phyloP scores from a whole-genome alignment of 345 rosid species.

The Physaria fendleri region DNA sequence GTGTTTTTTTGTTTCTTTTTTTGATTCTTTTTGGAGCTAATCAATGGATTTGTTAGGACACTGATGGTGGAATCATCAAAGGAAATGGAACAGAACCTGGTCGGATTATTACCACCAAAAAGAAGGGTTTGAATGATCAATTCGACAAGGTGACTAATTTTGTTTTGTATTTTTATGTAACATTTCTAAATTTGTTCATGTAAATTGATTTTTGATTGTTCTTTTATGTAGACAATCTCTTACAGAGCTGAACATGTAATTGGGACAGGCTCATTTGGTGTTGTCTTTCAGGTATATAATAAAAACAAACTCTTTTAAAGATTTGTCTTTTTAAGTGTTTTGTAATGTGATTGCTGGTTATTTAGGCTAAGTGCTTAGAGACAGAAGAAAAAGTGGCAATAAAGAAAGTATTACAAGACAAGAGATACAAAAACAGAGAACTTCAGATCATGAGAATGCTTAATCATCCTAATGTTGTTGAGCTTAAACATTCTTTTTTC shows the following conservation, averaged over 20 bases:
- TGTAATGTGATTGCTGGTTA: neutral
- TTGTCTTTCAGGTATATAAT: slow-evolving; percentile 69
- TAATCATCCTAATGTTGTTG: slow-evolving; percentile 86
- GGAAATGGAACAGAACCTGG: slow-evolving; percentile 89
- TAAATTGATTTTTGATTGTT: neutral
- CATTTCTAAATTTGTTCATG: neutral
- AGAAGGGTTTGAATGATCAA: slow-evolving; percentile 85
- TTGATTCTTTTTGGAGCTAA: neutral
- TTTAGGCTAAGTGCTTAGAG: slow-evolving; percentile 92
- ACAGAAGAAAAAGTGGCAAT: slow-evolving; percentile 93
- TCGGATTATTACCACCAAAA: slow-evolving; percentile 74
- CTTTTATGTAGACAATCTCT: slow-evolving; percentile 52
- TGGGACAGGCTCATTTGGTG: slow-evolving; percentile 98
- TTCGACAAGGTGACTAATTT: slow-evolving; percentile 52
- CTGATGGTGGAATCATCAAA: slow-evolving; percentile 15
- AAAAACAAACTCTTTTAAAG: neutral
- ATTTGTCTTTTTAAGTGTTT: neutral
- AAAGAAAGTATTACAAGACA: slow-evolving; percentile 97
- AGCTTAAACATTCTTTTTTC: slow-evolving; percentile 84
- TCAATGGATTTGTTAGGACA: slow-evolving; percentile 15
- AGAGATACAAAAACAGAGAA: slow-evolving; percentile 94
- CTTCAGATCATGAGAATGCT: slow-evolving; percentile 89
- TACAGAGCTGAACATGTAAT: slow-evolving; percentile 90
- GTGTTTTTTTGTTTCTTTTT: neutral
- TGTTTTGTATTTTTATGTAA: neutral